These are phyloP conservation scores for Saccharomycopsis vini DNA, from an alignment of 805 yeast genomes.

Conservation along the genomic window DNA sequence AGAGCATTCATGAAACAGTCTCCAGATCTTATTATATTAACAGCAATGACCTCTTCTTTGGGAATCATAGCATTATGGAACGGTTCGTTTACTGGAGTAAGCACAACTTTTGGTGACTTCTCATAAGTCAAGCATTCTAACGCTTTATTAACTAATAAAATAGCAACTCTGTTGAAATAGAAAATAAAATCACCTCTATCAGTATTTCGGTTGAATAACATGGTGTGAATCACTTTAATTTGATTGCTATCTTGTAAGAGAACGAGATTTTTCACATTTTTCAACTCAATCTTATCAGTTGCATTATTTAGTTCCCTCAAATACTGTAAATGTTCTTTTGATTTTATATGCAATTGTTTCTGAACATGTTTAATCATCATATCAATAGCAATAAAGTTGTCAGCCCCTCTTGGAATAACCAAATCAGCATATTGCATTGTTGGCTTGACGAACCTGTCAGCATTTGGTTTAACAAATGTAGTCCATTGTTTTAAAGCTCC, in stretches of 20 bases:
- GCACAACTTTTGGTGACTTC: not conserved
- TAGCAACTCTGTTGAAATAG: slow-evolving; percentile 76
- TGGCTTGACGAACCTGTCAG: slow-evolving; percentile 64
- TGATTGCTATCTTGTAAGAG: slow-evolving; percentile 48
- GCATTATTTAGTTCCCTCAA: slow-evolving; percentile 38
- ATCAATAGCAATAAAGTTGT: slow-evolving; percentile 58
- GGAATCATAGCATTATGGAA: slow-evolving; percentile 7
- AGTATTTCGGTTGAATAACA: slow-evolving; percentile 47
- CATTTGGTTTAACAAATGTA: slow-evolving; percentile 84
- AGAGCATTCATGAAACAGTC: slow-evolving; percentile 82
- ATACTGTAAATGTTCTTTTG: slow-evolving; percentile 56
- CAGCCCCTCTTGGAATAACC: slow-evolving; percentile 85
- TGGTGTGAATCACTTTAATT: slow-evolving; percentile 60
- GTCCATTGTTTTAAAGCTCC: slow-evolving; percentile 91
- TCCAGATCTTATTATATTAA: slow-evolving; percentile 81
- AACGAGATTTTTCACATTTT: slow-evolving; percentile 32
- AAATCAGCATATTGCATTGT: slow-evolving; percentile 76
- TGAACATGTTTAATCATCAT: slow-evolving; percentile 72
- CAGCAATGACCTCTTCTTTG: slow-evolving; percentile 51
- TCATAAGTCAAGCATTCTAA: slow-evolving; percentile 35
- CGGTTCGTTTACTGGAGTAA: slow-evolving; percentile 8
- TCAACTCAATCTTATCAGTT: slow-evolving; percentile 27
- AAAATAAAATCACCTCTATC: slow-evolving; percentile 73
- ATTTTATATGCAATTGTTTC: slow-evolving; percentile 58
- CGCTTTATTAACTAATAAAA: slow-evolving; percentile 59